Evolutionary conservation across 2,329 filamentous ascomycete species (phyloP), one percentile per base, ranked within the genome.

Genomic region (Aspergillus bombycis): DNA sequence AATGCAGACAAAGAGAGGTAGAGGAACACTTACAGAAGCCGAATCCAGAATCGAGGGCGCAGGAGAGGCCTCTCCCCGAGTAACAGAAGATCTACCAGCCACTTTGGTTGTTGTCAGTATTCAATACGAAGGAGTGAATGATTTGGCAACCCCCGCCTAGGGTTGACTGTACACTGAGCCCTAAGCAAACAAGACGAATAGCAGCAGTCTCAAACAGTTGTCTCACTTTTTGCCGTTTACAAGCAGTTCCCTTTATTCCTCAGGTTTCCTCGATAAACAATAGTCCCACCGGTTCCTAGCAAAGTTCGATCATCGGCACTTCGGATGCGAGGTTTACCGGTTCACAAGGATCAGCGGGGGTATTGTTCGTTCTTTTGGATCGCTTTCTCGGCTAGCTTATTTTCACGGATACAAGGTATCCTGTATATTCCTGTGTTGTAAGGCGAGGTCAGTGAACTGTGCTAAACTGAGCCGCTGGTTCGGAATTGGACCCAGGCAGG

Each of bases 1-100:
- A 48, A 19, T 28, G 32, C 16, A 45, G 50, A 64, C 36, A 53
- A 58, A 30, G 16, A 57, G 26, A 61, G n/a, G 23, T 53, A 50
- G 16, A 50, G 48, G 28, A 48, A 59, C 32, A 68, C 63, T 45
- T 62, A 67, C 66, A 41, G 67, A 58, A 60, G 60, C 58, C 26
- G 50, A 58, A 30, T 69, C 64, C n/a, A 64, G 43, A n/a, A 65
- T 45, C n/a, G 63, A 62, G 28, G 65, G 50, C 50, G 48, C 62
- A 50, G 67, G 62, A n/a, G 67, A 68, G 19, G 61, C 66, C 46
- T 65, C 57, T 38, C 67, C 65, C 26, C 62, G 66, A 53, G 67
- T 61, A 59, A 66, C 55, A 61, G 68, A 68, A 62, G 66, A 48
- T 60, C 64, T 70, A 57, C 60, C 63, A 60, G 64, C 64, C 69